Conservation (phyloP, 2,329 filamentous ascomycete genomes). For the Colletotrichum cereale region DNA sequence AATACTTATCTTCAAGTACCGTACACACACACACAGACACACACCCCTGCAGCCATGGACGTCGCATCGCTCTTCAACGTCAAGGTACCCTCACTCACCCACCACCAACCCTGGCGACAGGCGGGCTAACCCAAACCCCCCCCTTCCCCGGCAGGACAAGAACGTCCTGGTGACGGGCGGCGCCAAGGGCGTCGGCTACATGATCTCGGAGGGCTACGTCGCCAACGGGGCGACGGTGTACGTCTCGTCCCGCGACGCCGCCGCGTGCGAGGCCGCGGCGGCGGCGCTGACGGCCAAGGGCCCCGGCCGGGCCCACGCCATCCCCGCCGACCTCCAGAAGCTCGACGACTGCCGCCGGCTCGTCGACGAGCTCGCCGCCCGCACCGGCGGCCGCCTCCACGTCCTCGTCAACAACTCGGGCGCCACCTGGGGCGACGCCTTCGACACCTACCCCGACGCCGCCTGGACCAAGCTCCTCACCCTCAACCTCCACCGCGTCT, state of each 20-base stretch:
- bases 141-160: conserved; percentile 59
- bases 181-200: conserved; percentile 73
- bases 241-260: conserved; percentile 73
- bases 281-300: conserved; percentile 67
- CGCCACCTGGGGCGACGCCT: conserved; percentile 72
- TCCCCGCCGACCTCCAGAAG: conserved; percentile 75
- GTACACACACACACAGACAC: neutral
- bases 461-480: conserved; percentile 72
- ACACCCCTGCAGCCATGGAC: conserved; percentile 60
- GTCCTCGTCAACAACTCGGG: conserved; percentile 77
- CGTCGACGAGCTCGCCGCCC: conserved; percentile 61
- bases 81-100: conserved; percentile 57
- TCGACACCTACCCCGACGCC: conserved; percentile 69
- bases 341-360: conserved; percentile 67
- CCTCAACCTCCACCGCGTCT: conserved; percentile 77
- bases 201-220: conserved; percentile 77
- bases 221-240: conserved; percentile 74
- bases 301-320: conserved; percentile 64
- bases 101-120: neutral
- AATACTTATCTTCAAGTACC: neutral
- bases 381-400: conserved; percentile 65
- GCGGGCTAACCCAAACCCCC: neutral
- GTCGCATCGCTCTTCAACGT: conserved; percentile 67
- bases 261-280: conserved; percentile 68
- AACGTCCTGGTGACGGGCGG: conserved; percentile 70